phyloP scores from a whole-genome alignment of 331 rosid genomes.

The Dryas integrifolia region DNA sequence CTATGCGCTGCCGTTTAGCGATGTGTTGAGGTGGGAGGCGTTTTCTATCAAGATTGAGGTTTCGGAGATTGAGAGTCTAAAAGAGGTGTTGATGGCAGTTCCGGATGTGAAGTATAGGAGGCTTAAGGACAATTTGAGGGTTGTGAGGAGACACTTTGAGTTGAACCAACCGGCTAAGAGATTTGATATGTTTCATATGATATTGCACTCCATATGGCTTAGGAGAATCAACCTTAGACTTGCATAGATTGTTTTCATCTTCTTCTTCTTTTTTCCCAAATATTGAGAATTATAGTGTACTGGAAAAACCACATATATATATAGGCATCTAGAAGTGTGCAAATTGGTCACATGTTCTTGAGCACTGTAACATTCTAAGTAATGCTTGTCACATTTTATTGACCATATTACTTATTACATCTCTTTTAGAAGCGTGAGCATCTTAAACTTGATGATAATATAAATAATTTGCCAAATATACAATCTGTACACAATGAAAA shows the following conservation, averaged over 20 bases:
- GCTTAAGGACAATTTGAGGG: conserved; percentile 53
- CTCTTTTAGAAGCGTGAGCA: too few species aligned
- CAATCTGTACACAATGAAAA: not conserved
- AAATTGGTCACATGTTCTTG: too few species aligned
- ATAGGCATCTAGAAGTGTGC: not conserved
- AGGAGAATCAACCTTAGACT: conserved; percentile 59
- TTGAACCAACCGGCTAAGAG: conserved; percentile 62
- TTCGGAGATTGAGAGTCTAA: conserved; percentile 60
- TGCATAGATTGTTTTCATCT: conserved; percentile 14
- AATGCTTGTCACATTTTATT: too few species aligned
- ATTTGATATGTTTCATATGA: conserved; percentile 75
- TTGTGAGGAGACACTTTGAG: conserved; percentile 65
- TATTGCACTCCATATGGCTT: conserved; percentile 75
- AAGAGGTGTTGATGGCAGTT: conserved; percentile 55
- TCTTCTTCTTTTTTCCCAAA: too few species aligned
- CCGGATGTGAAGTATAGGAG: conserved; percentile 44
- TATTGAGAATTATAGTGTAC: not conserved
- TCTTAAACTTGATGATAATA: too few species aligned
- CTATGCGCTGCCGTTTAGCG: conserved; percentile 65
- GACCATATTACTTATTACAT: too few species aligned
- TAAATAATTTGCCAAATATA: not conserved
- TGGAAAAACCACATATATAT: not conserved
- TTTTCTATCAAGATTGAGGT: conserved; percentile 59
- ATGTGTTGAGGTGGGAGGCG: conserved; percentile 74
- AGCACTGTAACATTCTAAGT: too few species aligned